Base-by-base conservation (phyloP, 1,284 basidiomycete species). In the Cryptococcus sp. region DNA sequence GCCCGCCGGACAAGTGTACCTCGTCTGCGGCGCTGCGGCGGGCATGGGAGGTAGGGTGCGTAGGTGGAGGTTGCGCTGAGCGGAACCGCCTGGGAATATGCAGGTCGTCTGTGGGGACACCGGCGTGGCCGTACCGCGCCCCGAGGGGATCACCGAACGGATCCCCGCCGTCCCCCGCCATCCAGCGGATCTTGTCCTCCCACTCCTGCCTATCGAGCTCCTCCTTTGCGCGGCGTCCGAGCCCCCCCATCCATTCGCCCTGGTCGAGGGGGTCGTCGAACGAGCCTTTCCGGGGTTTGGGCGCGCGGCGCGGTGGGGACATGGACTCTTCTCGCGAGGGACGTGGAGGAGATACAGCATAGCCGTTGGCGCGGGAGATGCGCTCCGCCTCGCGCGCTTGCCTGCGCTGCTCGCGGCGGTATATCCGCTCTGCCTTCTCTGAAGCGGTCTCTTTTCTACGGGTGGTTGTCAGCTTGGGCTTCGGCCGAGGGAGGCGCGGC, bases 301-400 rank as follows among this genome's bases (percentile, higher is more conserved):
- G 18, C 12, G 45, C 52, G 33, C 64, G 56, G 1, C 66, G 50
- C 35, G 68, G 66, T 2, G 67, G 68, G 4, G 68, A 62, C 12
- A 66, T 64, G 0, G 64, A 64, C 35, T 66, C 70, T 1, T 43
- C 35, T 3, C 45, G 43, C 6, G 33, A 45, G n/a, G 21, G 18
- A 13, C 63, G 51, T n/a, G 62, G 66, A 20, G 66, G 63, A 2
- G 66, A 62, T 21, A 63, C 60, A 18, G 55, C 59, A 40, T 56
- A 57, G 5, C 62, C 69, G 51, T 75, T 75, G 0, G 71, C 72
- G 11, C 70, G 62, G 2, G 58, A 55, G 8, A 73, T 71, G 7
- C 67, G 62, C 7, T 62, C 52, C 2, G 39, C 21, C 18, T 68
- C 61, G 12, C 53, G 46, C 6, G 46, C 42, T 4, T 49, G 47